phyloP scores from a whole-genome alignment of 805 yeast genomes.

The Torulaspora indica region DNA sequence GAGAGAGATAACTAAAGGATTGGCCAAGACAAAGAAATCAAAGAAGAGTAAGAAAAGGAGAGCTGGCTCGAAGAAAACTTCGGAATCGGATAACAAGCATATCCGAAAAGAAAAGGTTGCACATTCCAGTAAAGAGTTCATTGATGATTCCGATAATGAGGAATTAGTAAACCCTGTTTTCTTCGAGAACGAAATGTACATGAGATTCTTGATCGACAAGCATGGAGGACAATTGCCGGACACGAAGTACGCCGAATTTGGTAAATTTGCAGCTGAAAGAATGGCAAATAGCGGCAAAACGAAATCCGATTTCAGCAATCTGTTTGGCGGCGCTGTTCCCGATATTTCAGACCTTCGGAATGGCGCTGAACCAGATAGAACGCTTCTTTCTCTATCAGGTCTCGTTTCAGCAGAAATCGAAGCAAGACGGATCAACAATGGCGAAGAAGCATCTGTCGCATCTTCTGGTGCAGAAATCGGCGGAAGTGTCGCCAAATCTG shows the following conservation, averaged over 20 bases:
- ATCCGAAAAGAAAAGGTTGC: slow-evolving; percentile 9
- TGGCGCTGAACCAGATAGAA: slow-evolving; percentile 16
- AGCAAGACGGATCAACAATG: neutral
- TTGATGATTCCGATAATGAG: slow-evolving; percentile 35
- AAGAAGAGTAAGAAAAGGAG: slow-evolving; percentile 5
- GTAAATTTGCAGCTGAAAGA: slow-evolving; percentile 31
- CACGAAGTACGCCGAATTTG: slow-evolving; percentile 22
- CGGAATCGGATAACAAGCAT: slow-evolving; percentile 12
- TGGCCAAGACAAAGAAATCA: slow-evolving; percentile 24
- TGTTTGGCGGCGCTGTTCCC: slow-evolving; percentile 33
- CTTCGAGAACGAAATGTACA: slow-evolving; percentile 36
- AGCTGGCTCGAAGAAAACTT: slow-evolving; percentile 1
- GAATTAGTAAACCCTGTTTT: slow-evolving; percentile 24
- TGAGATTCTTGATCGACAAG: slow-evolving; percentile 33
- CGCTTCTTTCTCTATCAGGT: slow-evolving; percentile 16
- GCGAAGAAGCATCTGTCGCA: neutral
- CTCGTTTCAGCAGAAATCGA: slow-evolving; percentile 15
- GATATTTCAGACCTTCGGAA: slow-evolving; percentile 6
- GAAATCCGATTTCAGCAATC: slow-evolving; percentile 20
- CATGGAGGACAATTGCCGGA: slow-evolving; percentile 27
- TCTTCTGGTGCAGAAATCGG: neutral
- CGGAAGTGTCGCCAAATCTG: neutral
- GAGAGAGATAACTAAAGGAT: slow-evolving; percentile 19
- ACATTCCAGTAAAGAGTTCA: slow-evolving; percentile 31
- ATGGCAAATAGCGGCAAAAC: slow-evolving; percentile 22